A percentile compares a stretch with the other conserved stretches of the same genome.
phyloP scores from a whole-genome alignment of 2,329 filamentous ascomycete species.

The Fusarium sacchari region DNA sequence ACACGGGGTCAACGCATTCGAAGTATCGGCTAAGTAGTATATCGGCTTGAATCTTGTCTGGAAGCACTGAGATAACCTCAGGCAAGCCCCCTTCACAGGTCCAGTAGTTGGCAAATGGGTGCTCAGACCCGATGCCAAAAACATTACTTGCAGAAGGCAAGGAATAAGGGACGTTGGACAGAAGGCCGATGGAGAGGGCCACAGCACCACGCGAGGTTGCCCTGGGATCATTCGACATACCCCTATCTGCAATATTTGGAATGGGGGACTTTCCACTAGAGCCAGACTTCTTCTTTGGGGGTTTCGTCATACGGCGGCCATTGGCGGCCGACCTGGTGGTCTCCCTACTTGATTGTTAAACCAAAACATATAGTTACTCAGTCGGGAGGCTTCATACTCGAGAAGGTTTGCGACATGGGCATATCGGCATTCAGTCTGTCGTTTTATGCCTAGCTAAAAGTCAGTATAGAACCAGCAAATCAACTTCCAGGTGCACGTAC shows the following conservation, averaged over 20 bases:
- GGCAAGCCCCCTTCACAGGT: constrained; percentile 79
- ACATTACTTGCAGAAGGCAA: constrained; percentile 77
- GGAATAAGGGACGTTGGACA: constrained; percentile 79
- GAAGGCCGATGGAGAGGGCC: constrained; percentile 67
- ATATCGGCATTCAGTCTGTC: constrained; percentile 80
- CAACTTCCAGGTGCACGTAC: constrained; percentile 53
- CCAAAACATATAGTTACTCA: constrained; percentile 1
- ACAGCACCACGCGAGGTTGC: constrained; percentile 61
- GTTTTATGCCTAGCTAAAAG: constrained; percentile 71
- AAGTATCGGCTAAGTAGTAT: constrained; percentile 73
- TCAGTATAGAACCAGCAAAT: constrained; percentile 14
- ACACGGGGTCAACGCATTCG: constrained; percentile 80
- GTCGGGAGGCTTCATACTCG: constrained; percentile 64
- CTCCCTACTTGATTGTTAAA: constrained; percentile 56
- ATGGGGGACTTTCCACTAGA: constrained; percentile 53
- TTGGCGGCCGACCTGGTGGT: constrained; percentile 64
- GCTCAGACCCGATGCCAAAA: constrained; percentile 82
- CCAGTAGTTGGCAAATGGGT: constrained; percentile 88
- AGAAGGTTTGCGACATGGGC: constrained; percentile 80
- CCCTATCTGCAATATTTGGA: constrained; percentile 67
- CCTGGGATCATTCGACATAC: constrained; percentile 57
- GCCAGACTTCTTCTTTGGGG: constrained; percentile 63
- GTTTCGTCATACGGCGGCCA: constrained; percentile 66
- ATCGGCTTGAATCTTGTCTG: constrained; percentile 79
- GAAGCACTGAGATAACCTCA: constrained; percentile 80